A percentile compares a stretch with the other conserved stretches of the same genome.
These are phyloP conservation scores for Clavispora asparagi DNA, from an alignment of 805 yeast genomes.

Conservation along the genomic window DNA sequence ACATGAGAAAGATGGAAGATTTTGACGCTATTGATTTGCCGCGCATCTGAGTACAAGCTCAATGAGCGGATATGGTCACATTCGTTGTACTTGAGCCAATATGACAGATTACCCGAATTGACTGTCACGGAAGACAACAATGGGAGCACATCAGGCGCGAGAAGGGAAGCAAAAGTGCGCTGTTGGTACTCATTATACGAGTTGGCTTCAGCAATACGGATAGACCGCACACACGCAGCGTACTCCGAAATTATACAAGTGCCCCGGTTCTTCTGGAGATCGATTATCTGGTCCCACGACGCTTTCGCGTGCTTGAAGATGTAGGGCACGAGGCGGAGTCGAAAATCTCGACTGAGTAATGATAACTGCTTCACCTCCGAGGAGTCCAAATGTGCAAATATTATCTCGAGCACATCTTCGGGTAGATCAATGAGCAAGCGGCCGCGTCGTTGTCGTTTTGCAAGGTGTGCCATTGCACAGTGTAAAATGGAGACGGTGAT, in stretches of 20 bases:
- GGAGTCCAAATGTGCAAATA: conserved; percentile 5
- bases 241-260: not conserved
- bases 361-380: conserved; percentile 9
- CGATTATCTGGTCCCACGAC: conserved; percentile 22
- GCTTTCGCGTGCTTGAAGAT: conserved; percentile 20
- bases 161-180: conserved; percentile 18
- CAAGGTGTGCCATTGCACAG: not conserved
- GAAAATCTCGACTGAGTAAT: conserved; percentile 10
- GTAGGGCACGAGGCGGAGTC: conserved; percentile 14
- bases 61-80: conserved; percentile 16
- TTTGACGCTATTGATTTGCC: conserved; percentile 12
- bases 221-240: conserved; percentile 1
- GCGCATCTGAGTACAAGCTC: conserved; percentile 22
- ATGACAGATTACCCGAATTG: conserved; percentile 33
- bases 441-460: not conserved
- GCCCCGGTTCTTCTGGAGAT: not conserved
- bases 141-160: conserved; percentile 18
- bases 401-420: conserved; percentile 8
- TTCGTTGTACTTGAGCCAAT: conserved; percentile 37
- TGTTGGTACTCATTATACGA: conserved; percentile 26
- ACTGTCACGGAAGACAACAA: conserved; percentile 19
- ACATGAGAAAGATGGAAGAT: conserved; percentile 44
- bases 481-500: too few species aligned
- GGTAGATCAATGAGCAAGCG: conserved; percentile 10
- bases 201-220: conserved; percentile 7